Percentiles rank a stretch among this genome's conserved stretches.
phyloP scores from a whole-genome alignment of 2,329 filamentous ascomycete genomes.

The Chalaropsis thielavioides region DNA sequence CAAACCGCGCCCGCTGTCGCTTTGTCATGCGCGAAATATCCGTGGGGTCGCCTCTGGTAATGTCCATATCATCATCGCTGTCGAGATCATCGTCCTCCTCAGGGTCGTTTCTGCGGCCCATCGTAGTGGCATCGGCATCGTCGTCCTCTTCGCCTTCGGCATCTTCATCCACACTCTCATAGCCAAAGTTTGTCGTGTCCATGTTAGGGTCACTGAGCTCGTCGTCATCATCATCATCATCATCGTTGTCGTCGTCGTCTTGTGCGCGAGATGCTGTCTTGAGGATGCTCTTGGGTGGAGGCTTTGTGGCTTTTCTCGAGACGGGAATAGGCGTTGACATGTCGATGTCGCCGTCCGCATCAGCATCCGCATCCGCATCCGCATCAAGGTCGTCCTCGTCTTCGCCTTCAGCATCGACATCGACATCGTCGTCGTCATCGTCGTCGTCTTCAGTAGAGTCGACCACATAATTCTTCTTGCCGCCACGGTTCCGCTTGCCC shows the following conservation, averaged over 20 bases:
- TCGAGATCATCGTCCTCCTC: conserved; percentile 28
- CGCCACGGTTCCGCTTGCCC: conserved; percentile 39
- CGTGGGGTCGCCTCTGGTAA: conserved; percentile 36
- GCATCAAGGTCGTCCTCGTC: conserved; percentile 26
- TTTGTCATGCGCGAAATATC: conserved; percentile 48
- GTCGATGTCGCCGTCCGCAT: conserved; percentile 36
- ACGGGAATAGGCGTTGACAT: conserved; percentile 28
- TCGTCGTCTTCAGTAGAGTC: conserved; percentile 39
- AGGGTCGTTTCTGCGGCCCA: conserved; percentile 25
- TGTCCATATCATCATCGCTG: conserved; percentile 30
- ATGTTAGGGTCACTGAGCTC: conserved; percentile 43
- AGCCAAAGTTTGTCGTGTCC: conserved; percentile 27
- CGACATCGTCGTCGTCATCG: conserved; percentile 33
- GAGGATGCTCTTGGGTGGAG: conserved; percentile 10
- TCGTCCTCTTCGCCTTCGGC: conserved; percentile 34
- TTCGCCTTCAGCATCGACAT: conserved; percentile 23
- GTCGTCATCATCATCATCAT: conserved; percentile 39
- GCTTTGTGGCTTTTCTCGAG: conserved; percentile 17
- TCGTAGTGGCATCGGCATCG: conserved; percentile 21
- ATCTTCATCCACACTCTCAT: conserved; percentile 36
- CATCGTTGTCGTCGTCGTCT: conserved; percentile 21
- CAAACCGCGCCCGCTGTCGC: conserved; percentile 44
- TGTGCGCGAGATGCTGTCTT: conserved; percentile 22
- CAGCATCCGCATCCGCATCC: conserved; percentile 28
- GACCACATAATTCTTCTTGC: conserved; percentile 46